Evolutionary conservation across 2,329 filamentous ascomycete genomes (phyloP).

Genomic region (Chalaropsis ovoidea): DNA sequence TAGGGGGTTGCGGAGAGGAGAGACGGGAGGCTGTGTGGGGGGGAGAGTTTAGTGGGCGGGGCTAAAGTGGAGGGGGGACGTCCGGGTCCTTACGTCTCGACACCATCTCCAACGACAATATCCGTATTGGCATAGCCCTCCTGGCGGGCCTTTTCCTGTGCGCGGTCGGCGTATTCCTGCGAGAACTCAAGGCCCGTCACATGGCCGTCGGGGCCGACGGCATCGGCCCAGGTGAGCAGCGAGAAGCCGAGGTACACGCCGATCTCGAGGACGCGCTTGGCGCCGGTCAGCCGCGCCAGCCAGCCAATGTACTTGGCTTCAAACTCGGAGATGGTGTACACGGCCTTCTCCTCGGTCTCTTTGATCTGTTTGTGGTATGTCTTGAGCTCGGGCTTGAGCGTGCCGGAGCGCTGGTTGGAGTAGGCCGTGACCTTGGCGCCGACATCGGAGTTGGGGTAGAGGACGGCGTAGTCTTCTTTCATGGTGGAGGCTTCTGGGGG

Average conservation of each 20-base stretch:
- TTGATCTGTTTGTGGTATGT: conserved; percentile 22
- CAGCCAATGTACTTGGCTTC: conserved; percentile 24
- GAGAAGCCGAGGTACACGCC: conserved; percentile 30
- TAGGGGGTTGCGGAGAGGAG: too few species aligned
- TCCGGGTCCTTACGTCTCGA: too few species aligned
- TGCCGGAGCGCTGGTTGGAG: conserved; percentile 20
- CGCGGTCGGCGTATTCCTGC: background rate
- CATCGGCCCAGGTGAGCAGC: conserved; percentile 28
- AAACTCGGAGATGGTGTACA: conserved; percentile 24
- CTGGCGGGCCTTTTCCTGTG: conserved; percentile 5
- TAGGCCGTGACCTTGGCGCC: conserved; percentile 24
- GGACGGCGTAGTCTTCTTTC: conserved; percentile 21
- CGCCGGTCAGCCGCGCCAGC: background rate
- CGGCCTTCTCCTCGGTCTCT: conserved; percentile 19
- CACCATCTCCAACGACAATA: conserved; percentile 17
- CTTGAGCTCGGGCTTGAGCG: conserved; percentile 11
- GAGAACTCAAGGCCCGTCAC: conserved; percentile 26
- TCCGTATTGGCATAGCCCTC: conserved; percentile 18
- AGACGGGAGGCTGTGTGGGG: too few species aligned
- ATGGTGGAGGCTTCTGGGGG: conserved; percentile 11
- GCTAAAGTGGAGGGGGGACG: too few species aligned
- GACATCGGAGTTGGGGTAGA: conserved; percentile 24
- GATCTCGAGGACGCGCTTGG: conserved; percentile 28
- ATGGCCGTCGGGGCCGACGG: conserved; percentile 28
- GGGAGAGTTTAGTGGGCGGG: too few species aligned